Evolutionary conservation across 2,329 filamentous ascomycete species (phyloP).

Genomic region (Colletotrichum abscissum): DNA sequence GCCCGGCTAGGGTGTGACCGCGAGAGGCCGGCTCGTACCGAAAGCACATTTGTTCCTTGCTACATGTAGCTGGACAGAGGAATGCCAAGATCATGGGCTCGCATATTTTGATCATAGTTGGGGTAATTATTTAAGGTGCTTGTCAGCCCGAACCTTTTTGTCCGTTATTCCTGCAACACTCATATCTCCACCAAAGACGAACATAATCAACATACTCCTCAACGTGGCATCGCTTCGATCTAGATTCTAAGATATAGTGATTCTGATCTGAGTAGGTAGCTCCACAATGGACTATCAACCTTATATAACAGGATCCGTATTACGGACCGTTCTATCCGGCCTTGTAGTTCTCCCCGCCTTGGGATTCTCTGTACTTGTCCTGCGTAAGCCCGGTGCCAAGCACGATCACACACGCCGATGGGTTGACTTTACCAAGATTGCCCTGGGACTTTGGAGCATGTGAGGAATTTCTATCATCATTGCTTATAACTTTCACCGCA

Average conservation of each 20-base stretch:
- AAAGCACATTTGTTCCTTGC: neutral
- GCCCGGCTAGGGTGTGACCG: slow-evolving; percentile 16
- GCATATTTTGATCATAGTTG: neutral
- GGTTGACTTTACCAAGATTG: slow-evolving; percentile 7
- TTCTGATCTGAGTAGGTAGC: neutral
- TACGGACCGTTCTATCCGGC: neutral
- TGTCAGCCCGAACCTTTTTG: neutral
- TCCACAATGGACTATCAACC: neutral
- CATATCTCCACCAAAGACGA: neutral
- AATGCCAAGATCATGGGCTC: neutral
- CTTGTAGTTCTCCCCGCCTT: neutral
- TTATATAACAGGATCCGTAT: neutral
- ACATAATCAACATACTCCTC: neutral
- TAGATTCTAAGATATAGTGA: neutral
- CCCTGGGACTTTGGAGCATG: neutral
- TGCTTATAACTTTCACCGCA: too few species aligned
- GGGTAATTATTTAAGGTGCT: neutral
- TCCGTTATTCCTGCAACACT: neutral
- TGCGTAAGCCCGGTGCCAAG: slow-evolving; percentile 3
- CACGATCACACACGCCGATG: slow-evolving; percentile 20
- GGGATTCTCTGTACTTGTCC: neutral
- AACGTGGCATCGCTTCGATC: neutral
- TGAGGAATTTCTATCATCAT: neutral
- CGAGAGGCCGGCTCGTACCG: neutral
- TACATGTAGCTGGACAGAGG: neutral